These are phyloP conservation scores for Apiospora pterosperma DNA, from an alignment of 2,329 filamentous ascomycete species.

Conservation along the genomic window DNA sequence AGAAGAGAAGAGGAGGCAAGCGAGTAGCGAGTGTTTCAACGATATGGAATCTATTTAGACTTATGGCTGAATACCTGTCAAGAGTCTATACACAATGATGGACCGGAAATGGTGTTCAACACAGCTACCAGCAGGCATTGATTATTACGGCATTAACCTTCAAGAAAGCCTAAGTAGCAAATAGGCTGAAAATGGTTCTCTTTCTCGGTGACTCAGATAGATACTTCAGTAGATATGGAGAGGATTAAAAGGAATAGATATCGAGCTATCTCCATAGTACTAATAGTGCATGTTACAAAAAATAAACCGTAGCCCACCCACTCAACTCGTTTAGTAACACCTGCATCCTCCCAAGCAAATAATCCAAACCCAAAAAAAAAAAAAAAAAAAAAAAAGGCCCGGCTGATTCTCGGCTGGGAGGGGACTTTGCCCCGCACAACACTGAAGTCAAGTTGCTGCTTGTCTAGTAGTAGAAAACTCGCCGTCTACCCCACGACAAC, in stretches of 20 bases:
- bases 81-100: too few relatives aligned
- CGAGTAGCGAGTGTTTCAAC: too few relatives aligned
- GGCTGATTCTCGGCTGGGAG: not conserved
- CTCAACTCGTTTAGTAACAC: not conserved
- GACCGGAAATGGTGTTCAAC: too few relatives aligned
- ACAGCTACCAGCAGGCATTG: too few relatives aligned
- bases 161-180: not conserved
- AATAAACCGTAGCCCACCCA: not conserved
- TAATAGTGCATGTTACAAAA: not conserved
- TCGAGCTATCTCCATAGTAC: not conserved
- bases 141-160: not conserved
- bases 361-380: too few relatives aligned
- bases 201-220: not conserved
- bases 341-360: not conserved
- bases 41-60: too few relatives aligned
- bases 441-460: slow-evolving; percentile 1
- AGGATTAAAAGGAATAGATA: too few relatives aligned
- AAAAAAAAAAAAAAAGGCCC: not conserved
- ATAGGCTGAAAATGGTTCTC: too few relatives aligned
- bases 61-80: too few relatives aligned
- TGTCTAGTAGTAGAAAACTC: slow-evolving; percentile 3
- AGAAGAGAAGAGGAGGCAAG: too few relatives aligned
- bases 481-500: not conserved
- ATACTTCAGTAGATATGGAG: not conserved
- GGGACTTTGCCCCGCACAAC: slow-evolving; percentile 2